These are phyloP conservation scores for Carnegiea gigantea DNA, from an alignment of 179 eudicot genomes.

Conservation along the genomic window DNA sequence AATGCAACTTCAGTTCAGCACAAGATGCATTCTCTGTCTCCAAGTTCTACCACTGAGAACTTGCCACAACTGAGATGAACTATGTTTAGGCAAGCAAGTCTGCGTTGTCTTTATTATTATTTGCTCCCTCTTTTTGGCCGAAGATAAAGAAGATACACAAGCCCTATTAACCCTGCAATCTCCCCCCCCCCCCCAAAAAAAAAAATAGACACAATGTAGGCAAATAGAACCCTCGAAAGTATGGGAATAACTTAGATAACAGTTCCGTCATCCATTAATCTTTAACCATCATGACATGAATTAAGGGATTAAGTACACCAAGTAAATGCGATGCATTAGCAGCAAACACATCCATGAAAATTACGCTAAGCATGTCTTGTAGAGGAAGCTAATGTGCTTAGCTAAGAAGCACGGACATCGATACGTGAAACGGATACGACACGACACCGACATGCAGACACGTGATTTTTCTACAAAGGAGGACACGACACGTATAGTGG, in stretches of 20 bases:
- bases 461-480: no score
- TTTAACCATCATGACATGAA: not conserved
- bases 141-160: not conserved
- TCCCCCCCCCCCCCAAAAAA: not conserved
- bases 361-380: not conserved
- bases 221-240: not conserved
- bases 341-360: not conserved
- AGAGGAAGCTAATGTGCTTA: not conserved
- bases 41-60: not conserved
- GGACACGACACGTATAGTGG: no score
- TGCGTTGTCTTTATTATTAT: not conserved
- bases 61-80: not conserved
- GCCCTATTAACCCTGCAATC: not conserved
- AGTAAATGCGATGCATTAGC: not conserved
- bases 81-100: not conserved
- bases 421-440: no score
- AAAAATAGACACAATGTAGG: not conserved
- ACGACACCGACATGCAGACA: no score
- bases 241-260: not conserved
- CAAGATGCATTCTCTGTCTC: not conserved
- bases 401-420: no score
- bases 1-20: not conserved
- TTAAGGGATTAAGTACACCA: not conserved
- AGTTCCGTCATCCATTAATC: not conserved
- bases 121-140: no score